phyloP scores from a whole-genome alignment of 805 yeast genomes.

The Candida oleophila region DNA sequence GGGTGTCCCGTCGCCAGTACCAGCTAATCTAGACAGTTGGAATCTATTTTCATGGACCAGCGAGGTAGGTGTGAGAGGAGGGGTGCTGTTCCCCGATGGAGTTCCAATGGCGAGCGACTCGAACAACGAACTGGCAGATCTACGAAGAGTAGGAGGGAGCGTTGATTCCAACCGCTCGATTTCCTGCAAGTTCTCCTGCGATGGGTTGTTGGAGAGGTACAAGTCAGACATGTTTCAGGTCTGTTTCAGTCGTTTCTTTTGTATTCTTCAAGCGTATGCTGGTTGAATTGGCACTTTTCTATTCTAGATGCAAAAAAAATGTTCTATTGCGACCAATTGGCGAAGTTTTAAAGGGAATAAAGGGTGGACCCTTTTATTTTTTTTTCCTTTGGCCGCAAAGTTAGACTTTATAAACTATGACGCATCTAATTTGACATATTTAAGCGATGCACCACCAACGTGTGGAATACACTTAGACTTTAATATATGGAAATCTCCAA shows the following conservation, averaged over 20 bases:
- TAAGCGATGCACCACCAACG: background rate
- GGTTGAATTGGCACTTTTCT: no score
- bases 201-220: background rate
- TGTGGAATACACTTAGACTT: background rate
- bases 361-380: no score
- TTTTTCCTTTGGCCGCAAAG: no score
- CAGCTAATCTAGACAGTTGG: slow-evolving; percentile 4
- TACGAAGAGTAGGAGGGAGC: slow-evolving; percentile 37
- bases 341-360: no score
- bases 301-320: no score
- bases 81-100: slow-evolving; percentile 3
- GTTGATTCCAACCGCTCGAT: slow-evolving; percentile 44
- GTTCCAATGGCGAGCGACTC: slow-evolving; percentile 22
- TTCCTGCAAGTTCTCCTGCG: slow-evolving; percentile 17
- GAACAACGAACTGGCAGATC: slow-evolving; percentile 38
- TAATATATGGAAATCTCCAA: no score
- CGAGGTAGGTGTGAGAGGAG: background rate
- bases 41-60: slow-evolving; percentile 5
- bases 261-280: no score
- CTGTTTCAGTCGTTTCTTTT: no score
- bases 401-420: background rate
- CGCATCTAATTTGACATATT: background rate
- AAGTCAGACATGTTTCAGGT: background rate
- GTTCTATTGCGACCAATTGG: no score
- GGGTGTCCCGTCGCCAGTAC: slow-evolving; percentile 14